Conservation (phyloP, 805 yeast species). For the Saccharomycopsis amapae region DNA sequence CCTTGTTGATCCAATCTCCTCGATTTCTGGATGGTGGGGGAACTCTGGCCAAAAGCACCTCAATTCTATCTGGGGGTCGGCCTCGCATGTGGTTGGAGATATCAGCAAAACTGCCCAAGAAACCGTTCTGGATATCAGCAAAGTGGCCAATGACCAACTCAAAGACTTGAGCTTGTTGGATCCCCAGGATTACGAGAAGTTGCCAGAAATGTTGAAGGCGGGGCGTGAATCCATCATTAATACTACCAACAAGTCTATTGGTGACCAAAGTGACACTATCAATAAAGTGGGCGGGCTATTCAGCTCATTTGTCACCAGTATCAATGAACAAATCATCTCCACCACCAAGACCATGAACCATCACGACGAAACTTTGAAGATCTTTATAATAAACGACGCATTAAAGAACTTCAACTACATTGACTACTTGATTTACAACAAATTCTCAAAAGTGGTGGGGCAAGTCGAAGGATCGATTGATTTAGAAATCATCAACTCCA, state of each 20-base stretch:
- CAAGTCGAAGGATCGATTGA: constrained; percentile 69
- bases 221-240: background rate
- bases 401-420: constrained; percentile 28
- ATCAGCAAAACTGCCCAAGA: constrained; percentile 19
- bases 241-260: background rate
- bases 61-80: constrained; percentile 60
- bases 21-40: constrained; percentile 71
- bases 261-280: background rate
- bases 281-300: constrained; percentile 18
- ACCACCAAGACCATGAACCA: constrained; percentile 5
- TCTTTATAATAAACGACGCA: constrained; percentile 38
- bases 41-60: constrained; percentile 61
- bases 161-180: constrained; percentile 9
- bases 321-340: constrained; percentile 17
- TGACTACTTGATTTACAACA: constrained; percentile 41
- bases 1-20: constrained; percentile 52
- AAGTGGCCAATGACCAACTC: constrained; percentile 15
- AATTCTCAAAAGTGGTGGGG: constrained; percentile 51
- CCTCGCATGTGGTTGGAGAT: constrained; percentile 34
- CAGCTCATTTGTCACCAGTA: constrained; percentile 12
- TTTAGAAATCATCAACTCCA: constrained; percentile 43
- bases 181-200: constrained; percentile 6
- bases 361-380: constrained; percentile 30
- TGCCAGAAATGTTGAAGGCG: too few relatives aligned
- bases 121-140: constrained; percentile 15